Evolutionary conservation across 352 stramenopile genomes (phyloP), one percentile per base, ranked within the genome.

Genomic region (Synura sp.): DNA sequence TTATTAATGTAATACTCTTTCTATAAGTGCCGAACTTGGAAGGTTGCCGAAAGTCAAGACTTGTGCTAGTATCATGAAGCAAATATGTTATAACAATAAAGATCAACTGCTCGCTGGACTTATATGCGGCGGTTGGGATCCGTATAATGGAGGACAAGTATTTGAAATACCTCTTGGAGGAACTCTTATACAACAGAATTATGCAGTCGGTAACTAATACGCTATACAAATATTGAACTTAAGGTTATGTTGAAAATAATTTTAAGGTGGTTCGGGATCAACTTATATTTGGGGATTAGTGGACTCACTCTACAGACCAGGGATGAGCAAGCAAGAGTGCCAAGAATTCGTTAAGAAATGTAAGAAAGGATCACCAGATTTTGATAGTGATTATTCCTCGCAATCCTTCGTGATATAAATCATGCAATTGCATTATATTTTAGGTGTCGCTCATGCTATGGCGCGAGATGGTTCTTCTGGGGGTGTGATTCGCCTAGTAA

Each of bases 31-130:
- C 12, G 89, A 94, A 80, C 88, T 89, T 29, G 95, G 95, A 4
- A 87, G 92, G 31, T 76, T 91, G 74, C 94, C 96, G 14, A 95
- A 93, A 79, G 96, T 99, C 38, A 95, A 96, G 83, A 97, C 94
- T 27, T 95, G 95, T n/a, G 93, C 95, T 25, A 97, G 98, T 84
- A 85, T 99, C 42, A 97, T 98, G 85, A 87, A 90, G 36, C 91
- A 89, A 80, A 87, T 99, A 67, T 98, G 93, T 85, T 99, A 99
- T 86, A 88, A 95, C 80, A 98, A 99, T 89, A 99, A 99, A 85
- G 95, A 99, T 84, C 88, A 92, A 32, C 84, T 96, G 34, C 82
- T 89, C 63, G 88, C 88, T 7, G 95, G 95, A 49, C 97, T 99
- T 80, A 99, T 99, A 85, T 91, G 98, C 42, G 95, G 92, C 14